Conservation (phyloP, 148 eudicot genomes). For the Heliamphora exappendiculata region DNA sequence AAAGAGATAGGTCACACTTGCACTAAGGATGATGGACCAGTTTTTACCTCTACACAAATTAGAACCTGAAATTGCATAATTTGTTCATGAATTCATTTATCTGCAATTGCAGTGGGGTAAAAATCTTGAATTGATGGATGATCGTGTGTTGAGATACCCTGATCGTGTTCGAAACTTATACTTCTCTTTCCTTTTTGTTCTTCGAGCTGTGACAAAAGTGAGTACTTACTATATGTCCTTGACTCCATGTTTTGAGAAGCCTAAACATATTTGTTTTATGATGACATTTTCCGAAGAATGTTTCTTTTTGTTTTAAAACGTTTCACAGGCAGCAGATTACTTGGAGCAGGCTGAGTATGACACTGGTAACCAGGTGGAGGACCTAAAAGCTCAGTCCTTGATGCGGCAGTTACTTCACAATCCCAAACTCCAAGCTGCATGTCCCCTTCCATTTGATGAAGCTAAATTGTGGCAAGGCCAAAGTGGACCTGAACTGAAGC, state of each 20-base stretch:
- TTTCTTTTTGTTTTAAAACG: background rate
- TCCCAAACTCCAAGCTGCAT: constrained; percentile 69
- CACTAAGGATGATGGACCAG: background rate
- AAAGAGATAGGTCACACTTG: background rate
- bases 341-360: constrained; percentile 92
- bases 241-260: background rate
- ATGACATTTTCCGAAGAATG: background rate
- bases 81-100: constrained; percentile 3
- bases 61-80: background rate
- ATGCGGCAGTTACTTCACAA: constrained; percentile 71
- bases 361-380: constrained; percentile 81
- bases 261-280: background rate
- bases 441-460: constrained; percentile 95
- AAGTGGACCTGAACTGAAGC: constrained; percentile 83
- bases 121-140: constrained; percentile 65
- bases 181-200: constrained; percentile 88
- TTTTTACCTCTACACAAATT: background rate
- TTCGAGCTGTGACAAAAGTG: constrained; percentile 92
- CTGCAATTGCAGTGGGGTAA: constrained; percentile 75
- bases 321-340: constrained; percentile 66
- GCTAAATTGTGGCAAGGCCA: constrained; percentile 94
- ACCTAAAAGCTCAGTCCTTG: constrained; percentile 77
- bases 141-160: constrained; percentile 74
- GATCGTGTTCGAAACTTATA: constrained; percentile 90
- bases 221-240: constrained; percentile 13